phyloP scores from a whole-genome alignment of 371 early-diverging fungal genomes.

The Mucor irregularis region DNA sequence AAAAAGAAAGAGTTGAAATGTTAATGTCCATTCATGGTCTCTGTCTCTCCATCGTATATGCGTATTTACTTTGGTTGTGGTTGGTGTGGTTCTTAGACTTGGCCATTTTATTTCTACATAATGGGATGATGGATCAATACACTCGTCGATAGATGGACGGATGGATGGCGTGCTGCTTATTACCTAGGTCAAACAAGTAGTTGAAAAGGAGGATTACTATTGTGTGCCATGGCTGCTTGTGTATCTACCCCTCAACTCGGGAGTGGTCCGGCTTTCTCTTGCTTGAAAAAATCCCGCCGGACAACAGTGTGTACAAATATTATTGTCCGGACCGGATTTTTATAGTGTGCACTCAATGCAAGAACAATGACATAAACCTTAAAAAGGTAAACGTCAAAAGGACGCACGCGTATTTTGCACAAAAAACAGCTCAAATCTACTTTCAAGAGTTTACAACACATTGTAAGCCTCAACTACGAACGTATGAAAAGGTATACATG shows the following conservation, averaged over 20 bases:
- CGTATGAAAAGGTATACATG: too few species aligned
- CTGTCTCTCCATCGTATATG: neutral
- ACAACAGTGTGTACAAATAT: too few species aligned
- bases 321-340: neutral
- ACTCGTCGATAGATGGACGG: neutral
- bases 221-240: constrained; percentile 1
- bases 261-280: too few species aligned
- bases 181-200: constrained; percentile 29
- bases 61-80: constrained; percentile 72
- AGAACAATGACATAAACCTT: neutral
- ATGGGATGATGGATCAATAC: neutral
- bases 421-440: too few species aligned
- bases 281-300: neutral
- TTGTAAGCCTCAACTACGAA: too few species aligned
- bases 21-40: neutral
- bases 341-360: neutral
- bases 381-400: too few species aligned
- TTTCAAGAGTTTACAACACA: too few species aligned
- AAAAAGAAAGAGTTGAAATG: neutral
- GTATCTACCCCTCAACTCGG: too few species aligned
- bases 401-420: too few species aligned
- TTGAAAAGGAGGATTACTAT: constrained; percentile 21
- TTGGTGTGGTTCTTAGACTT: constrained; percentile 99
- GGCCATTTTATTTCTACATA: constrained; percentile 59
- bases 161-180: neutral